Base-by-base conservation (phyloP, 257 asterid species). In the Scutellaria barbata region DNA sequence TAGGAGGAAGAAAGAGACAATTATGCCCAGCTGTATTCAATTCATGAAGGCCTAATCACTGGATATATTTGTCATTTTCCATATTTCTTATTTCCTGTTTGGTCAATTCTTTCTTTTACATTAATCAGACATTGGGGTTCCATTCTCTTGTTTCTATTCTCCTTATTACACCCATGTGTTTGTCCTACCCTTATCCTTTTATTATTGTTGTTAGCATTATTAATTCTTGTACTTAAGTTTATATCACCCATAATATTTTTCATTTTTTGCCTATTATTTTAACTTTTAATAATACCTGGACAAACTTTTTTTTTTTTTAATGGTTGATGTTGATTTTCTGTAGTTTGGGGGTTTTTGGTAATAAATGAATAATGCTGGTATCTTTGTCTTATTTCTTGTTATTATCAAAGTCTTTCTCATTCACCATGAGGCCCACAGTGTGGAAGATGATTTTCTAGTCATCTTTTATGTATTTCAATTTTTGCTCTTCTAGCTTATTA, bases 1-100 rank as follows among this genome's bases (percentile, higher is more conserved):
- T 22, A 54, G 47, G 77, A 45, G 63, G 81, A 82, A 87, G 71
- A n/a, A n/a, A n/a, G 68, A 64, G 88, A 88, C 97, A 88, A 86
- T 58, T 73, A 66, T 69, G 63, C 82, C 85, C 85, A 86, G 92
- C 90, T 85, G 88, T 84, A 52, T 62, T 75, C 59, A 25, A 68
- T 56, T 57, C 73, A 74, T 37, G 72, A 55, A 39, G 12, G 70
- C 75, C 3, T 12, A 64, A 75, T 64, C 76, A 59, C 57, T 70
- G 82, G 82, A 56, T 66, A 53, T 72, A 72, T 80, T 79, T 88
- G 86, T 86, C 87, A 88, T 85, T 86, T 78, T 13, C 25, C 60
- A 57, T 60, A 82, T 75, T 71, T 80, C 66, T 73, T 61, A 68
- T 71, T 43, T 55, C 71, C 68, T 85, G 82, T 81, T 74, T 69